These are phyloP conservation scores for Penicillium brevicompactum DNA, from an alignment of 2,329 filamentous ascomycete genomes.

Conservation along the genomic window DNA sequence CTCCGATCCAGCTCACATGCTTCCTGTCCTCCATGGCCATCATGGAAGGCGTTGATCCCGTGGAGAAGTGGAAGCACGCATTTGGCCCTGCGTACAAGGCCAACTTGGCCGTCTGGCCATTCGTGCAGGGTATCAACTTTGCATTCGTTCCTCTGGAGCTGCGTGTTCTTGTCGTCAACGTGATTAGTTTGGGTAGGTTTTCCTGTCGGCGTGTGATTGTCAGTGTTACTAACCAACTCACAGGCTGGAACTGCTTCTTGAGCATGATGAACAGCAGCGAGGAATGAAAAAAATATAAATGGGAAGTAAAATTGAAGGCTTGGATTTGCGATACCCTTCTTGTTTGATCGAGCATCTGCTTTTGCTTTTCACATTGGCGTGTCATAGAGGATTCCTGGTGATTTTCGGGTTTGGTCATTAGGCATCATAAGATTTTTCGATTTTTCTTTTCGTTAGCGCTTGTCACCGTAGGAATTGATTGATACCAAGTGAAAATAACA, in stretches of 20 bases:
- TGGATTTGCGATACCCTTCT: slow-evolving; percentile 39
- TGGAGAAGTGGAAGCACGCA: slow-evolving; percentile 70
- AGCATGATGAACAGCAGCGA: slow-evolving; percentile 57
- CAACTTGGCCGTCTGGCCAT: slow-evolving; percentile 88
- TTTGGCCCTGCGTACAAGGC: slow-evolving; percentile 73
- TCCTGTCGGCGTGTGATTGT: background rate
- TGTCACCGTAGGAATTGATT: background rate
- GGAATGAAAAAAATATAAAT: slow-evolving; percentile 23
- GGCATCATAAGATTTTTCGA: slow-evolving; percentile 2
- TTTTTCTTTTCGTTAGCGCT: background rate
- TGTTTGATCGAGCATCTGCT: slow-evolving; percentile 13
- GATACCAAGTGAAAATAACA: background rate
- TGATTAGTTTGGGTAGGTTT: slow-evolving; percentile 68
- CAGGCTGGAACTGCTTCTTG: slow-evolving; percentile 63
- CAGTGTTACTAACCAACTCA: slow-evolving; percentile 4
- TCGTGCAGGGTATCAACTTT: slow-evolving; percentile 85
- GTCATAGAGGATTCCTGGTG: slow-evolving; percentile 6
- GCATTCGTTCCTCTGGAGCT: slow-evolving; percentile 81
- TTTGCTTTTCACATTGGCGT: slow-evolving; percentile 12
- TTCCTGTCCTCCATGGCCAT: slow-evolving; percentile 86
- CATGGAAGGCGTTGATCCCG: slow-evolving; percentile 68
- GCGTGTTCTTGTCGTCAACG: slow-evolving; percentile 82
- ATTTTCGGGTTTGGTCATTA: background rate
- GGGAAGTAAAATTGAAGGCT: background rate
- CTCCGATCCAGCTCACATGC: slow-evolving; percentile 76